Conservation (phyloP, 2,329 filamentous ascomycete genomes). For the Colletotrichum tamarilloi region DNA sequence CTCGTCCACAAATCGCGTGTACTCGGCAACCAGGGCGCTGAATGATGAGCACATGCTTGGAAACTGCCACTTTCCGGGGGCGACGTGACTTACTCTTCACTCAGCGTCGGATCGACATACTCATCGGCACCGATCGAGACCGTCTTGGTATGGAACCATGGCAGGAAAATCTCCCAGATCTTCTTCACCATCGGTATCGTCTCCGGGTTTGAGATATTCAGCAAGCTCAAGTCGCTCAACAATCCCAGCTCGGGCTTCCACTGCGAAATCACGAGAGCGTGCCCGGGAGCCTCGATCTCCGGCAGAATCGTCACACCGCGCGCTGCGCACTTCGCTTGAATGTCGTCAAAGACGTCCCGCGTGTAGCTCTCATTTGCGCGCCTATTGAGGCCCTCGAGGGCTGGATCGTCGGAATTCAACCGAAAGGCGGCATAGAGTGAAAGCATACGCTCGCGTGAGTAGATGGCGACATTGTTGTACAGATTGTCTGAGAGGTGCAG, state of each 20-base stretch:
- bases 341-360: slow-evolving; percentile 59
- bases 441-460: slow-evolving; percentile 58
- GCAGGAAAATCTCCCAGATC: slow-evolving; percentile 64
- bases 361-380: slow-evolving; percentile 66
- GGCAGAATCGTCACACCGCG: slow-evolving; percentile 69
- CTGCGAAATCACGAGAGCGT: slow-evolving; percentile 66
- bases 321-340: slow-evolving; percentile 63
- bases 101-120: slow-evolving; percentile 52
- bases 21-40: slow-evolving; percentile 55
- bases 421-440: slow-evolving; percentile 67
- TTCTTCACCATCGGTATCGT: slow-evolving; percentile 62
- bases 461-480: slow-evolving; percentile 60
- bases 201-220: slow-evolving; percentile 57
- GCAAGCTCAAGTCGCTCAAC: slow-evolving; percentile 56
- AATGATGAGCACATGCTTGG: neutral
- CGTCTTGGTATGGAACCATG: slow-evolving; percentile 66
- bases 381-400: slow-evolving; percentile 60
- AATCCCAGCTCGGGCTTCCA: slow-evolving; percentile 68
- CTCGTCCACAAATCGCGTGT: slow-evolving; percentile 59
- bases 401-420: slow-evolving; percentile 59
- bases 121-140: slow-evolving; percentile 68
- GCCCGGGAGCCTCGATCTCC: slow-evolving; percentile 70
- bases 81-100: slow-evolving; percentile 41
- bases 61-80: too few species aligned
- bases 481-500: slow-evolving; percentile 69